Evolutionary conservation across 345 rosid species (phyloP), one percentile per base, ranked within the genome.

Genomic region (Gossypium thurberi): DNA sequence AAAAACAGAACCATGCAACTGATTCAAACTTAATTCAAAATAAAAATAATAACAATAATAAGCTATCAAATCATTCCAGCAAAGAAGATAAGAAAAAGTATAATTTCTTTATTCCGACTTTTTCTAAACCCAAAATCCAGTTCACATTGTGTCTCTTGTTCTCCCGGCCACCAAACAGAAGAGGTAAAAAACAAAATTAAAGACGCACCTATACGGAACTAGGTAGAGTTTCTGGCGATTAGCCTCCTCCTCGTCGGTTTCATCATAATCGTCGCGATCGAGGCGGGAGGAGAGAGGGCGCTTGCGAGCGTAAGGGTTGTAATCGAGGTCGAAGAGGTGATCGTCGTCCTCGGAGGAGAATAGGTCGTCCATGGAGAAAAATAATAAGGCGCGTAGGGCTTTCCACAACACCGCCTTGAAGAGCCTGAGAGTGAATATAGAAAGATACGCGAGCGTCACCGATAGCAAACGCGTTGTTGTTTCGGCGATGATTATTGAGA

Each of bases 131-230:
- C n/a, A 65, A 44, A 65, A 65, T 64, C 53, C 42, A 17, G 25
- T 68, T 17, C 44, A 17, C 43, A 26, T 26, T 28, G 25, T 50
- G 18, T 23, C 40, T 15, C 58, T 68, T 15, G 13, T 12, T 68
- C 63, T 72, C 74, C 42, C 18, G 15, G 66, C 68, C 55, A 44
- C 50, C 79, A 75, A 75, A 73, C 77, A 57, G 59, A 50, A 48
- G 12, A 33, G 40, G 2, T 18, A 10, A n/a, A 10, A 46, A 33
- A 12, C 18, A 2, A 9, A 6, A 0, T 66, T 23, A 28, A 71
- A 42, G 21, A 14, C 46, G 67, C 47, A 87, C 91, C 91, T 79
- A 75, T 65, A 84, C 4, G 89, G 84, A n/a, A 85, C 87, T 51
- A 89, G 79, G 80, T 84, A 89, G 75, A 87, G 62, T 21, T 73